These are phyloP conservation scores for Scenedesmus sp. DNA, from an alignment of 163 green algal species.

Conservation along the genomic window DNA sequence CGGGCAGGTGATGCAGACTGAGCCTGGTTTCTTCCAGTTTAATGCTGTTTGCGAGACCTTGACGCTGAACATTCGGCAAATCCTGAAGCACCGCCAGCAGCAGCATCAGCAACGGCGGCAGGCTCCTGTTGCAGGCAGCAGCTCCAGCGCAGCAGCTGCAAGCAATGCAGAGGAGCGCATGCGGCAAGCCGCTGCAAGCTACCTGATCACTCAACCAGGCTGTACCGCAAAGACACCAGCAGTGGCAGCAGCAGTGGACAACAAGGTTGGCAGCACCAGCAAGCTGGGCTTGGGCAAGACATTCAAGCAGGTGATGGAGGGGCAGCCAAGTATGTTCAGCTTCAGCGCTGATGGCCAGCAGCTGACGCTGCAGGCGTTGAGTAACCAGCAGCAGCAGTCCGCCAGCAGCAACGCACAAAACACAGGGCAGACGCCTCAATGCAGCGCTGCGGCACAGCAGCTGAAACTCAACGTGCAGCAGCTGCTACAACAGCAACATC, in stretches of 20 bases:
- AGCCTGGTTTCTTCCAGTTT: background rate
- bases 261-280: background rate
- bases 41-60: background rate
- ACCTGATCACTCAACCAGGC: no score
- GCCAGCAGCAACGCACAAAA: no score
- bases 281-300: background rate
- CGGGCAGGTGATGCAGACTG: background rate
- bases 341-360: background rate
- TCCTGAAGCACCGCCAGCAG: background rate
- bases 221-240: no score
- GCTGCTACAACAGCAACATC: background rate
- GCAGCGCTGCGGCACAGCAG: background rate
- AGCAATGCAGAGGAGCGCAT: background rate
- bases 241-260: background rate
- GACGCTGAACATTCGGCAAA: background rate
- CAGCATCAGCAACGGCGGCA: background rate
- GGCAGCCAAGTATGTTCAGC: background rate
- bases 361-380: background rate
- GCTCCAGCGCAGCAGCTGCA: no score
- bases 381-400: no score
- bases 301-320: background rate
- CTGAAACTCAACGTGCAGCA: background rate
- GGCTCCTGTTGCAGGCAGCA: no score
- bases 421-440: no score
- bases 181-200: no score